Evolutionary conservation across 148 eudicot genomes (phyloP).

Genomic region (Vaccinium vitisidaea): DNA sequence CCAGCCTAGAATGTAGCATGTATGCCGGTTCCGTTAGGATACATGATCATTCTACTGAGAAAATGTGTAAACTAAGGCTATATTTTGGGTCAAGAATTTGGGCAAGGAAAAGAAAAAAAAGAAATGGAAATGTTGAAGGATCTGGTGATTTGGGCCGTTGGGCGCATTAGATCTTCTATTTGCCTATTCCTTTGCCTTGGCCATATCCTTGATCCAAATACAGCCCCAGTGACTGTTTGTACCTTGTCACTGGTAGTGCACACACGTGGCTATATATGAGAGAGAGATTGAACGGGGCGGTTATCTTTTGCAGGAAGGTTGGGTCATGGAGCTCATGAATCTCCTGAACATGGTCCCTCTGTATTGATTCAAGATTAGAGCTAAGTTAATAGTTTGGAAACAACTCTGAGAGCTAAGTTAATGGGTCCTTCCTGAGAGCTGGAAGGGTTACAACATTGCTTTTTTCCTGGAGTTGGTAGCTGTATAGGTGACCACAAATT

Average conservation of each 20-base stretch:
- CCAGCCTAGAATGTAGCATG: not conserved
- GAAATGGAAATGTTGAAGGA: not conserved
- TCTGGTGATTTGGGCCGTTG: not conserved
- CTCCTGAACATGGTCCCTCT: slow-evolving; percentile 42
- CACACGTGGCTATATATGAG: not conserved
- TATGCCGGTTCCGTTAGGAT: not conserved
- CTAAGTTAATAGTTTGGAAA: not conserved
- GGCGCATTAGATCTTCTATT: not conserved
- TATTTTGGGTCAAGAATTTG: not conserved
- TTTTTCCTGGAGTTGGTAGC: too few relatives aligned
- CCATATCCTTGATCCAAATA: not conserved
- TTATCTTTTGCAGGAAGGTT: slow-evolving; percentile 28
- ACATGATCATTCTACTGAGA: not conserved
- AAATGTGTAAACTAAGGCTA: not conserved
- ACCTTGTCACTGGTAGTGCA: not conserved
- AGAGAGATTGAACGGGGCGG: not conserved
- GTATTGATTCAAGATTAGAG: slow-evolving; percentile 18
- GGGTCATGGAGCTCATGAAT: slow-evolving; percentile 29
- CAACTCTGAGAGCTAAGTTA: not conserved
- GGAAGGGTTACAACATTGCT: too few relatives aligned
- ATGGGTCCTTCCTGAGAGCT: too few relatives aligned
- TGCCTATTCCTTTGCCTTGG: not conserved
- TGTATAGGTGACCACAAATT: too few relatives aligned
- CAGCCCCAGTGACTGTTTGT: not conserved
- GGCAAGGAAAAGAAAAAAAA: too few relatives aligned